phyloP scores from a whole-genome alignment of 1,284 basidiomycete genomes.

The Pseudozyma hubeiensis region DNA sequence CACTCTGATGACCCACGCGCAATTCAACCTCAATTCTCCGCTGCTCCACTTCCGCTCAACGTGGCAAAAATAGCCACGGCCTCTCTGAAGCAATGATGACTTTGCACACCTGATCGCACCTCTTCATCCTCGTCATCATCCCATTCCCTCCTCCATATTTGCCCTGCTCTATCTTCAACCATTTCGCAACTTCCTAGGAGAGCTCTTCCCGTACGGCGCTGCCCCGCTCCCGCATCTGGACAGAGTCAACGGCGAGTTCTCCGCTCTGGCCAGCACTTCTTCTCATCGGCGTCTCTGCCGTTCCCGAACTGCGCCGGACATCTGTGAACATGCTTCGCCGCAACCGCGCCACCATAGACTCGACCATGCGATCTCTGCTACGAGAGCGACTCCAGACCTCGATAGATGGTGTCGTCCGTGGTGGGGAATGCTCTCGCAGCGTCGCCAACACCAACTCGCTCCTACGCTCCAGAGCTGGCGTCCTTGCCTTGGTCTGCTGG shows the following conservation, averaged over 20 bases:
- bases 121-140: not conserved
- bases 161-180: not conserved
- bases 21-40: not conserved
- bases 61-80: not conserved
- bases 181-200: not conserved
- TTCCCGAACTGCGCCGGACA: too few species aligned
- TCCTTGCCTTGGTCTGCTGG: constrained; percentile 43
- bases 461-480: constrained; percentile 31
- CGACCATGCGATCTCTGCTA: constrained; percentile 32
- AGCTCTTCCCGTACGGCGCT: too few species aligned
- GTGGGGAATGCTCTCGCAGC: constrained; percentile 28
- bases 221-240: too few species aligned
- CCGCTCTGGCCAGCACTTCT: too few species aligned
- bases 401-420: constrained; percentile 32
- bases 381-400: constrained; percentile 38
- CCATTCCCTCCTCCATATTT: not conserved
- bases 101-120: not conserved
- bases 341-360: constrained; percentile 23
- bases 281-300: not conserved
- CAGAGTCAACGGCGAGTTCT: too few species aligned
- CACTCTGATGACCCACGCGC: constrained; percentile 1
- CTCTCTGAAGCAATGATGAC: not conserved
- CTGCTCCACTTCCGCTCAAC: constrained; percentile 9
- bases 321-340: constrained; percentile 12
- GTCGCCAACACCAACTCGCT: constrained; percentile 23